Evolutionary conservation across 768 basidiomycete species (phyloP).

Genomic region (Termitomyces sp.): DNA sequence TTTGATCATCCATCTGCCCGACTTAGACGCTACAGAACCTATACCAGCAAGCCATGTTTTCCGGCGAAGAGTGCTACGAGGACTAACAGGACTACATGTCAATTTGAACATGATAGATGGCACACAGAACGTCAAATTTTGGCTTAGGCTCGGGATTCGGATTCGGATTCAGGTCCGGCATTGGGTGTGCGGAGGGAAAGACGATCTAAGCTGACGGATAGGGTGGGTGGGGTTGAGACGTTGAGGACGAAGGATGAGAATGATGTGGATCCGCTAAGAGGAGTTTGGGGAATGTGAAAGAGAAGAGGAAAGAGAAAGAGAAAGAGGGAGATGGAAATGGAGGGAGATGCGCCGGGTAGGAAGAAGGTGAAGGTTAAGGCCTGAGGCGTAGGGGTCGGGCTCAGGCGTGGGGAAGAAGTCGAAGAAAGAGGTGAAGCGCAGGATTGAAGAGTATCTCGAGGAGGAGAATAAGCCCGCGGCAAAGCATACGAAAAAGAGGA

Average conservation of each 20-base stretch:
- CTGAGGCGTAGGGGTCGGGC: background rate
- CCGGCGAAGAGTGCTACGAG: no score
- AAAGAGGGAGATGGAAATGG: no score
- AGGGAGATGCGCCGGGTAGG: constrained; percentile 10
- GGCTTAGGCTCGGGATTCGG: no score
- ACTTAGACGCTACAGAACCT: no score
- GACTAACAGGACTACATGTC: no score
- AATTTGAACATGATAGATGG: no score
- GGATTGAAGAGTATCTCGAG: constrained; percentile 9
- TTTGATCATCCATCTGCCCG: no score
- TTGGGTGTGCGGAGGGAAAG: background rate
- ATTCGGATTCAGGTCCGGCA: background rate
- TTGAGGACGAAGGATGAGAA: constrained; percentile 15
- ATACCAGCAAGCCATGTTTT: no score
- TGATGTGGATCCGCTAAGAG: constrained; percentile 6
- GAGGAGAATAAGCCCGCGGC: constrained; percentile 11
- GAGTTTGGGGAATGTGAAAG: constrained; percentile 15
- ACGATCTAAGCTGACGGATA: background rate
- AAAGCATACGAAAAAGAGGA: constrained; percentile 21
- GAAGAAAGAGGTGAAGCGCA: constrained; percentile 9
- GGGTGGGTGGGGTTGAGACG: constrained; percentile 2
- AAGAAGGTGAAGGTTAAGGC: constrained; percentile 20
- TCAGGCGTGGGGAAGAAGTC: background rate
- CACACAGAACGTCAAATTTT: no score
- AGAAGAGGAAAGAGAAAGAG: constrained; percentile 25